These are phyloP conservation scores for Ganoderma meredithae DNA, from an alignment of 1,284 basidiomycete species.

Conservation along the genomic window DNA sequence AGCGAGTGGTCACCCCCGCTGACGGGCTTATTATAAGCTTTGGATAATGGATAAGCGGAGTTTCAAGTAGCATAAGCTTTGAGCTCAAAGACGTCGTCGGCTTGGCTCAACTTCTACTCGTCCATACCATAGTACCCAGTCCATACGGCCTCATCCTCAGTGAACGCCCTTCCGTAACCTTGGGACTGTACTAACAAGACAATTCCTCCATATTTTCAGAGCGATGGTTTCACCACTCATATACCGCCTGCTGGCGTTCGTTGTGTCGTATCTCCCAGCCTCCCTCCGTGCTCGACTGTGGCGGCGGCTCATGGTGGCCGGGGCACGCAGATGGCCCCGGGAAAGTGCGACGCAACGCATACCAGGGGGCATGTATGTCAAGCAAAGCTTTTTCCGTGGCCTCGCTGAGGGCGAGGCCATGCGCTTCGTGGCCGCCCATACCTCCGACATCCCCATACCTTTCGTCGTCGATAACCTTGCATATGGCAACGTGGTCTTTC, in stretches of 20 bases:
- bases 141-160: too few relatives aligned
- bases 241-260: neutral
- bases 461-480: conserved; percentile 22
- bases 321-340: neutral
- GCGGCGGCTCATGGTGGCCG: neutral
- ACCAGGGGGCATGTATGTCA: conserved; percentile 22
- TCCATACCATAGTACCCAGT: too few relatives aligned
- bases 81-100: too few relatives aligned
- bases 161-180: too few relatives aligned
- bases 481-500: neutral
- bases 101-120: too few relatives aligned
- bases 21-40: too few relatives aligned
- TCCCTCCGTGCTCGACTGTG: neutral
- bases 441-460: conserved; percentile 12
- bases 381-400: neutral
- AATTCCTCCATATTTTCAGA: neutral
- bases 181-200: too few relatives aligned
- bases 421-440: conserved; percentile 15
- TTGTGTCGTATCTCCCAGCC: neutral
- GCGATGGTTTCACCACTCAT: neutral
- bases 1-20: too few relatives aligned
- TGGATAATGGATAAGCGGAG: too few relatives aligned
- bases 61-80: too few relatives aligned
- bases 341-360: conserved; percentile 12
- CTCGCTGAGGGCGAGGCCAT: conserved; percentile 16